Base-by-base conservation (phyloP, 2,329 filamentous ascomycete genomes). In the Cladorrhinum sp. region DNA sequence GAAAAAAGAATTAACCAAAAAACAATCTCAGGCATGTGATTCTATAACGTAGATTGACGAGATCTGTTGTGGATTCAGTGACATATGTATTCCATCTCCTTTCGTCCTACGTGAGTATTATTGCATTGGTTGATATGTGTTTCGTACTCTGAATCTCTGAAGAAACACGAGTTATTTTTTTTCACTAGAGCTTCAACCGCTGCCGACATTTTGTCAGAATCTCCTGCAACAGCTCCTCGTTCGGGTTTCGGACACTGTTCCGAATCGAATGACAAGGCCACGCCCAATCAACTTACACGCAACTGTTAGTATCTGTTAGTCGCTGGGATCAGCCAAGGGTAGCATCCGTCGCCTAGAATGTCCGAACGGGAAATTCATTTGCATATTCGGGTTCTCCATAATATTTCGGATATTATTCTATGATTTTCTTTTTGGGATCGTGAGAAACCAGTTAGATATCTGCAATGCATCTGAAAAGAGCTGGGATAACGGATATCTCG, bases 401-500 rank as follows among this genome's bases (percentile, higher is more conserved):
- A 20, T 20, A 21, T 46, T 46, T 16, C 18, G 16, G 42, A 46
- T 8, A 46, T 18, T 16, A 7, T 8, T 46, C 5, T 8, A 21
- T 12, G 10, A 2, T 46, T 46, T 46, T 46, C 3, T 2, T 5
- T 4, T 8, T 18, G 8, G 42, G n/a, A 46, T 46, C 18, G n/a
- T 20, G n/a, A 7, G 18, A 46, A 20, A 16, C 18, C 4, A 7
- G 18, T 20, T 46, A 21, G 10, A 46, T 18, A 46, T 46, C 18
- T 46, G 18, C 18, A 8, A 18, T 46, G 42, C 42, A 46, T 8
- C 42, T 46, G 42, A 46, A 57, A 46, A 26, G 39, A 30, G 39
- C 54, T 39, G 42, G 54, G 54, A 57, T 57, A 48, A 28, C 54
- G 54, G 54, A 57, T 57, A 57, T 57, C 54, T 57, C 54, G 54